Conservation (phyloP, 345 rosid genomes). For the Populus nigra region DNA sequence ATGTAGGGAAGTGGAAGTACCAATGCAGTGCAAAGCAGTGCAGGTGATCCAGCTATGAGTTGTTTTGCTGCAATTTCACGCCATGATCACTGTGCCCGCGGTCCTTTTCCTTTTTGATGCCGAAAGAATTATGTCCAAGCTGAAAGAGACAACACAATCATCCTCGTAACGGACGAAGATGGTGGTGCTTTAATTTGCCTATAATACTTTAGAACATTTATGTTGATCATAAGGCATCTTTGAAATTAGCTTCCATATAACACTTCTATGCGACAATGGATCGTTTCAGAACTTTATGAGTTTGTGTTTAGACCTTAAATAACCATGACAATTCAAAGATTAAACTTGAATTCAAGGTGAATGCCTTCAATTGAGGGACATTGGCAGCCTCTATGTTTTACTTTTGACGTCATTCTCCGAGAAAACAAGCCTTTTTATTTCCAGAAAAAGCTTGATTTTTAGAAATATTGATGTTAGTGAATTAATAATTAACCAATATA, state of each 20-base stretch:
- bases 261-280: neutral
- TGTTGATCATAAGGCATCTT: neutral
- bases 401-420: neutral
- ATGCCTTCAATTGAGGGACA: slow-evolving; percentile 21
- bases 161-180: neutral
- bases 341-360: slow-evolving; percentile 11
- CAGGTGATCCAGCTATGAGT: neutral
- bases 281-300: slow-evolving; percentile 5
- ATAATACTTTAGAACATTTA: neutral
- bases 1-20: neutral
- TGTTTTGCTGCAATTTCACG: neutral
- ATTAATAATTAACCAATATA: no score
- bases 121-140: slow-evolving; percentile 5
- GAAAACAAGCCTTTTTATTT: no score
- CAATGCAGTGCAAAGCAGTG: neutral
- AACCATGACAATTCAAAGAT: slow-evolving; percentile 2
- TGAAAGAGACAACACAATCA: slow-evolving; percentile 8
- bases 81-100: neutral
- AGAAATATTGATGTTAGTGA: no score
- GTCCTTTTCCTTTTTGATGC: slow-evolving; percentile 10
- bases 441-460: no score
- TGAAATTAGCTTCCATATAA: neutral
- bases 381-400: neutral
- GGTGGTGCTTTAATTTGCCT: neutral
- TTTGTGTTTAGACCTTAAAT: neutral